These are phyloP conservation scores for Podaxis rugospora DNA, from an alignment of 768 basidiomycete genomes.

Conservation along the genomic window DNA sequence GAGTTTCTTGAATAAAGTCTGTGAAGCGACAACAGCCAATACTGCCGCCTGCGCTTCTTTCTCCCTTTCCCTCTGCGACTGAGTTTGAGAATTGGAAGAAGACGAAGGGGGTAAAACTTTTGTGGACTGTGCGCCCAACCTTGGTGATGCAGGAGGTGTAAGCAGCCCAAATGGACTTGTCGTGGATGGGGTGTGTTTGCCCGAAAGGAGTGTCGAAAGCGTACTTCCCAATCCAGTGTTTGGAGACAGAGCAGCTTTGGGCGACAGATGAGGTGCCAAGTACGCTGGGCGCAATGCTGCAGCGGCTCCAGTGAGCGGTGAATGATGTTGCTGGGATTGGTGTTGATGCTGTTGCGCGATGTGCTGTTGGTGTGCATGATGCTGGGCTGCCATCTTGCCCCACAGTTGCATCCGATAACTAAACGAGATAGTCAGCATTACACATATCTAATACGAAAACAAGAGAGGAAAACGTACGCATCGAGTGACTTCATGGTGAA, in stretches of 20 bases:
- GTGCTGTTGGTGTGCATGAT: conserved; percentile 34
- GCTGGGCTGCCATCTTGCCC: conserved; percentile 85
- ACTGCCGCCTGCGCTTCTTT: conserved; percentile 40
- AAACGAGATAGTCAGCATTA: conserved; percentile 8
- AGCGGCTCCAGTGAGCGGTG: conserved; percentile 15
- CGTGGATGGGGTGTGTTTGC: background rate
- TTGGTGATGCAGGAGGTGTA: conserved; percentile 4
- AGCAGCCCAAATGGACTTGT: background rate
- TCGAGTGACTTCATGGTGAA: conserved; percentile 89
- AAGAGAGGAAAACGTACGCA: conserved; percentile 42
- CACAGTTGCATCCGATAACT: conserved; percentile 89
- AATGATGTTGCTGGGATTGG: conserved; percentile 23
- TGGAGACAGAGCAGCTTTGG: background rate
- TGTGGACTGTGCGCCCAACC: background rate
- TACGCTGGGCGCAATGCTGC: conserved; percentile 10
- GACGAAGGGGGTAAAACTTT: background rate
- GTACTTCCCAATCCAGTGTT: background rate
- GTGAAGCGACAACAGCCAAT: conserved; percentile 71
- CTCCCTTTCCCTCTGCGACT: conserved; percentile 28
- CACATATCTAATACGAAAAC: conserved; percentile 7
- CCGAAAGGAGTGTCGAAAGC: conserved; percentile 8
- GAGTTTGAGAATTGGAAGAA: conserved; percentile 1
- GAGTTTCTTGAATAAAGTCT: conserved; percentile 69
- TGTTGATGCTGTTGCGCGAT: conserved; percentile 27
- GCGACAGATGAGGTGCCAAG: conserved; percentile 7